These are phyloP conservation scores for Calonectria hawksworthii DNA, from an alignment of 2,329 filamentous ascomycete species.

Conservation along the genomic window DNA sequence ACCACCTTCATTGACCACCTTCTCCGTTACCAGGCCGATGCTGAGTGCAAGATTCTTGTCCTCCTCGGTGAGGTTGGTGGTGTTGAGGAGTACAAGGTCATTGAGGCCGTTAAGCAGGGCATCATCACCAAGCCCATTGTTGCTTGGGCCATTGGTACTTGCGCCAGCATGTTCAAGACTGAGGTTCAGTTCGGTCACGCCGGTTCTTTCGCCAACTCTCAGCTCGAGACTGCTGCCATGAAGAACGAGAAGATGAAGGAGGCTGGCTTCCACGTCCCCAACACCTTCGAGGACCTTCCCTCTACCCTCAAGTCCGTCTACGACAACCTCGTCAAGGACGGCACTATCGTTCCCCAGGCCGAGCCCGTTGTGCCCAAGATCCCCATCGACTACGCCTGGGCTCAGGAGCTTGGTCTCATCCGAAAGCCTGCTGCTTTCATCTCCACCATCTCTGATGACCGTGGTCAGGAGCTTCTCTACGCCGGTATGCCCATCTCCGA, in stretches of 20 bases:
- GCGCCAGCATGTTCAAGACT: conserved; percentile 99
- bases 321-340: conserved; percentile 86
- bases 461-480: conserved; percentile 98
- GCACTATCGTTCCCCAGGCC: conserved; percentile 85
- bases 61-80: conserved; percentile 98
- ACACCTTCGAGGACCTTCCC: conserved; percentile 98
- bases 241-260: conserved; percentile 99
- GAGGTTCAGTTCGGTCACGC: conserved; percentile 99
- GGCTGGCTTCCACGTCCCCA: conserved; percentile 92
- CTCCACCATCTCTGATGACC: conserved; percentile 99
- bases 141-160: conserved; percentile 99
- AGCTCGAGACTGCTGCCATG: conserved; percentile 94
- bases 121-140: conserved; percentile 98
- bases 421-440: conserved; percentile 99
- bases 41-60: conserved; percentile 96
- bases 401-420: conserved; percentile 98
- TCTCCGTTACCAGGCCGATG: conserved; percentile 95
- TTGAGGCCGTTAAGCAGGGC: conserved; percentile 96
- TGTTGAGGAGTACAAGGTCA: conserved; percentile 99
- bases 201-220: conserved; percentile 98
- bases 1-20: conserved; percentile 99
- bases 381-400: conserved; percentile 99
- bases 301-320: conserved; percentile 83
- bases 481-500: conserved; percentile 99
- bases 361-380: conserved; percentile 99